Base-by-base conservation (phyloP, 1,139 yeast species). In the Saccharomyces hybrid region DNA sequence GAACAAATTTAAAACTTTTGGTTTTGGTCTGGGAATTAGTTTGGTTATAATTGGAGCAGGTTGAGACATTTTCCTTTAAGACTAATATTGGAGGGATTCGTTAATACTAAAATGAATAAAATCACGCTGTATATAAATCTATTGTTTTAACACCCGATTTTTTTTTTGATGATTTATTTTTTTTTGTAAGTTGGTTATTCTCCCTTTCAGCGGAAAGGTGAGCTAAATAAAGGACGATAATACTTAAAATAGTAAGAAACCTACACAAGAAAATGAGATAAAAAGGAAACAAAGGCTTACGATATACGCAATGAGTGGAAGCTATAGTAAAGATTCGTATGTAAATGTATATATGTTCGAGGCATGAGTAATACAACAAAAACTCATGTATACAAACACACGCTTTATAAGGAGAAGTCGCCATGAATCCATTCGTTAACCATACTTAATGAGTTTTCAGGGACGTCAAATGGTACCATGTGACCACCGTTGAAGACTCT, bases 401-500 rank as follows among this genome's bases (percentile, higher is more conserved):
- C 24, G 44, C 44, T 38, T 55, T 56, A 59, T 51, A 62, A 48
- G 14, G 71, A 59, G 60, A 74, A 76, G 59, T 80, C 79, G 21
- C 84, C 84, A 50, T 69, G 67, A 55, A 87, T 71, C 96, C 96
- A 89, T 67, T 84, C 76, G 74, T 86, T 86, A 58, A 89, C 79
- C 88, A 89, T 83, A 56, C 81, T 88, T 60, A 86, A 77, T 4
- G 95, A 74, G 61, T 79, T 78, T 69, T 78, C 83, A 28, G 96
- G 95, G 73, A 86, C 93, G 70, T 89, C 88, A 63, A 74, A 83
- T 27, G 96, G 96, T 58, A 83, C 88, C 88, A 84, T 83, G 70
- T 84, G 89, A 24, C 88, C 88, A 55, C 86, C 88, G 60, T 79
- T 84, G 62, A 75, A 83, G 6, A 84, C 75, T 68, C 88, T 77